Base-by-base conservation (phyloP, 768 basidiomycete species). In the Tylopilus intermedius region DNA sequence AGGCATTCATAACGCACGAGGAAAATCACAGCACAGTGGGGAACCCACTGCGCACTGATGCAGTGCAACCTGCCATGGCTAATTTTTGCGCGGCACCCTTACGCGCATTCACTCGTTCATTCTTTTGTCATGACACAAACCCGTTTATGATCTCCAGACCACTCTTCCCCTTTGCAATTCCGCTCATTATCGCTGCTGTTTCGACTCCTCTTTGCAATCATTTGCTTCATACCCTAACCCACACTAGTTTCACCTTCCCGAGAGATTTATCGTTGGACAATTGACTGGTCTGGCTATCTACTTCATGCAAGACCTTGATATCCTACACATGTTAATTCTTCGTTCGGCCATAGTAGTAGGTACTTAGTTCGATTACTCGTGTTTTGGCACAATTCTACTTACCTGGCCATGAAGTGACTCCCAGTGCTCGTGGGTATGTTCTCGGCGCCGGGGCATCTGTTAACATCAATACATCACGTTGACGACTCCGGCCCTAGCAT, bases 1-100 rank as follows among this genome's bases (percentile, higher is more conserved):
- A 27, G 53, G 49, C 35, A 22, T 21, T 52, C 58, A 57, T 30
- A 45, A 53, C 47, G 27, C 60, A 47, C 45, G 59, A 40, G 54
- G 55, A 29, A 59, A 50, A 54, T 52, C 43, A 54, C 66, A 66
- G 54, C 55, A 54, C 51, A 57, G 51, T 55, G 64, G 64, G 32
- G 58, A 55, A 53, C 43, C 57, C 10, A 56, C 21, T 53, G 60
- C 58, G 11, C 58, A 59, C 35, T 67, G 38, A 60, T 53, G 21
- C 35, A 40, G 21, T 30, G 33, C 22, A 38, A 18, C 15, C n/a
- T 22, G 3, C 30, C 26, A 40, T 14, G 11, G 26, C 11, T 37
- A 18, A 22, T 37, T n/a, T 18, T 38, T 18, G 7, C 47, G 10
- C 11, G n/a, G 33, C 32, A 37, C 7, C 8, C 7, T 8, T 18